Base-by-base conservation (phyloP, 2,329 filamentous ascomycete genomes). In the Hypoxylon sp. region DNA sequence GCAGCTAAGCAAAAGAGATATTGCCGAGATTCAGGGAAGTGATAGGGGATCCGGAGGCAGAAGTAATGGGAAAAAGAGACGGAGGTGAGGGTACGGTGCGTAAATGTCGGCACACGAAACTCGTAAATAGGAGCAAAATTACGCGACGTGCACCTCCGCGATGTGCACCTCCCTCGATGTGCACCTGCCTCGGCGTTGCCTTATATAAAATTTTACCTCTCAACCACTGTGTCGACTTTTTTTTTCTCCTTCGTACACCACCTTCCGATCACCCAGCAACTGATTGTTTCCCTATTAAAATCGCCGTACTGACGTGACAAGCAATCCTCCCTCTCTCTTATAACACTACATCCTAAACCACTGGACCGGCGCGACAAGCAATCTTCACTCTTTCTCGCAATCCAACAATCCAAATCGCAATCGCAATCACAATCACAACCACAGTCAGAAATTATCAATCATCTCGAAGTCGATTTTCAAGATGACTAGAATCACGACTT, bases 1-100 rank as follows among this genome's bases (percentile, higher is more conserved):
- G 82, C 91, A 86, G 70, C 80, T 98, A 74, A 97, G 91, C 76
- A 90, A 91, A 77, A 87, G 86, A 74, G 95, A 98, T 80, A 87
- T 98, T 6, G 57, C 66, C 1, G 70, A 71, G 61, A 77, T 79
- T 13, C 72, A 79, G 60, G 71, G 70, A 3, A 57, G 68, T n/a
- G 70, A 70, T 13, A 35, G 68, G 51, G 39, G 52, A 22, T 42
- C 58, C 35, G 62, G 59, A n/a, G 58, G 68, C 17, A 60, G 39
- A 46, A 37, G 63, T 44, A 52, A 56, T 33, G 65, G 64, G 29
- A 76, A 74, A 71, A 75, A 64, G 67, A 71, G 75, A 62, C 65
- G 76, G 57, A 75, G 75, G 61, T 76, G 63, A 75, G 53, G 19
- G 37, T 37, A 17, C 4, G 9, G 17, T 19, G 5, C 35, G 24